phyloP scores from a whole-genome alignment of 495 filamentous ascomycete species.

The Poronia punctata region DNA sequence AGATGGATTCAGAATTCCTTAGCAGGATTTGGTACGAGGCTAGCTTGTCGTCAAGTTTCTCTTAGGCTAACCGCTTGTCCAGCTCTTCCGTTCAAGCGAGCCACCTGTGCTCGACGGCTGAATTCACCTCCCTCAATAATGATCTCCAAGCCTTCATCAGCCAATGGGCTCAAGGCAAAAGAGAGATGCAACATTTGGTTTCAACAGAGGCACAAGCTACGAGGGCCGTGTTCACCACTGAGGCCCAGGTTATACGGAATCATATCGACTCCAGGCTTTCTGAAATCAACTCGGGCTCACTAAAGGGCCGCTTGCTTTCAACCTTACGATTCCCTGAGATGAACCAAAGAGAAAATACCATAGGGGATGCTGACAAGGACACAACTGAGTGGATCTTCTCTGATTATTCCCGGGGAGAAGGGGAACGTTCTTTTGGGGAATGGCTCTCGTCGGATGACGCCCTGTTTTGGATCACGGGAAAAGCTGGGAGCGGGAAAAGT shows the following conservation, averaged over 20 bases:
- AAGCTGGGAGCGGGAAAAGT: constrained; percentile 39
- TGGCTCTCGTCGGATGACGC: constrained; percentile 25
- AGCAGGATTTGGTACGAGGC: too few species aligned
- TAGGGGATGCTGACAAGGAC: neutral
- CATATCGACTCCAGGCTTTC: neutral
- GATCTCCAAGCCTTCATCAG: constrained; percentile 1
- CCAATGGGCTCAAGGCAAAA: neutral
- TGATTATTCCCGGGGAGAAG: neutral
- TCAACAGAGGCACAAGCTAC: constrained; percentile 1
- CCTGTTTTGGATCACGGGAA: constrained; percentile 36
- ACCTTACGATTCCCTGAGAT: neutral
- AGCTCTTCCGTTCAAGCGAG: too few species aligned
- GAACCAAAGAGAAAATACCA: neutral
- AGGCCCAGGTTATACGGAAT: neutral
- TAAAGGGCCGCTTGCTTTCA: neutral
- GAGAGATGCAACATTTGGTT: neutral
- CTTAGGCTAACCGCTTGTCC: too few species aligned
- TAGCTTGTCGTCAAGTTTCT: too few species aligned
- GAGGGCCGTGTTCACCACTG: neutral
- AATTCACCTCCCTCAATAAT: constrained; percentile 4
- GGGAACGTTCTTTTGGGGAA: constrained; percentile 13
- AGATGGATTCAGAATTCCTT: too few species aligned
- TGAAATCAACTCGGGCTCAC: constrained; percentile 1
- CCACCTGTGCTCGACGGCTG: too few species aligned
- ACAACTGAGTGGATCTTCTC: neutral